These are phyloP conservation scores for Apostasia ramifera DNA, from an alignment of 106 monocot genomes.

Conservation along the genomic window DNA sequence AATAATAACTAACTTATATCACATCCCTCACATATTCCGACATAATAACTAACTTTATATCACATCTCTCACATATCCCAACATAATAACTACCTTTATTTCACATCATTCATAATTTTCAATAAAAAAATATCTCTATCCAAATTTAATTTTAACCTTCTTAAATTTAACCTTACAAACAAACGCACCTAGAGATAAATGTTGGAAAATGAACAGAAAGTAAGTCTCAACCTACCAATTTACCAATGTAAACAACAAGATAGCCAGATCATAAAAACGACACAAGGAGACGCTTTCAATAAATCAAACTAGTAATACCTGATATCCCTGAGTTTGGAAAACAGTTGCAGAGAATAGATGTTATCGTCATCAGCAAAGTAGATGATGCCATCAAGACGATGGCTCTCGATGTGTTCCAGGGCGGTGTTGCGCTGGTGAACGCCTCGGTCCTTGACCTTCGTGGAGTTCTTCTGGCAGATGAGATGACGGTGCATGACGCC, in stretches of 20 bases:
- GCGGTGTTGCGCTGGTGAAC: conserved; percentile 50
- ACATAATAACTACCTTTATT: too few species aligned
- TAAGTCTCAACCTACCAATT: neutral
- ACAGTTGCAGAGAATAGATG: conserved; percentile 44
- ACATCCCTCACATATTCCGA: too few species aligned
- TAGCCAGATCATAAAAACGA: neutral
- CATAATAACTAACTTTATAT: too few species aligned
- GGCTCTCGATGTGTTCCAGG: conserved; percentile 35
- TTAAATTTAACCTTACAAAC: too few species aligned
- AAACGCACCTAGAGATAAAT: too few species aligned
- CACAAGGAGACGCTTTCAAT: neutral
- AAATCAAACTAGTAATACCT: conserved; percentile 17
- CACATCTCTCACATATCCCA: too few species aligned
- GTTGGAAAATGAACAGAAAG: too few species aligned
- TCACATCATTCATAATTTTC: too few species aligned
- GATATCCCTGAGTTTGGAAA: conserved; percentile 30
- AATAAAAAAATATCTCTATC: too few species aligned
- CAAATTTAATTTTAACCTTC: too few species aligned
- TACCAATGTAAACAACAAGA: neutral
- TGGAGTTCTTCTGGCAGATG: conserved; percentile 16
- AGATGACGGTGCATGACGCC: conserved; percentile 74
- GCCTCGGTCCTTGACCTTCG: conserved; percentile 27
- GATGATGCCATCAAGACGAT: conserved; percentile 39
- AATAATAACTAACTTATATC: too few species aligned
- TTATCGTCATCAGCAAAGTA: conserved; percentile 61